Conservation (phyloP, 2,329 filamentous ascomycete species). For the Aspergillus bombycis region DNA sequence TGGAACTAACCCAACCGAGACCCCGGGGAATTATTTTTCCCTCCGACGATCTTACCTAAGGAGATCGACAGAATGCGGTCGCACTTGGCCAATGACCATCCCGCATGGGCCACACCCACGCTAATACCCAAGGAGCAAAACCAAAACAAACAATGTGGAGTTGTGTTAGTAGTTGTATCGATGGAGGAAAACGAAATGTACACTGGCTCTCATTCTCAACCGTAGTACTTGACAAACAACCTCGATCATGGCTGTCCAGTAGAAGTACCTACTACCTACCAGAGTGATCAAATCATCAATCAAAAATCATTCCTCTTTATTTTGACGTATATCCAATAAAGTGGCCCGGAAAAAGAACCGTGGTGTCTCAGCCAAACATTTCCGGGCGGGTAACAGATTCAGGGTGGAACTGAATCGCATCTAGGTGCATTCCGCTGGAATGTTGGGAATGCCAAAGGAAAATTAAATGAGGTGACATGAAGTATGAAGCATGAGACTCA, state of each 20-base stretch:
- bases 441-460: neutral
- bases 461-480: neutral
- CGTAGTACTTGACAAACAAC: too few relatives aligned
- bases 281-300: neutral
- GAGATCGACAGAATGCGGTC: neutral
- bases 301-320: neutral
- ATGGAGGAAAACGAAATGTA: too few relatives aligned
- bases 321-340: too few relatives aligned
- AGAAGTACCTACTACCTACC: neutral
- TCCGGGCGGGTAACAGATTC: constrained; percentile 2
- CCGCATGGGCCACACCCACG: neutral
- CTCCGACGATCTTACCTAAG: neutral
- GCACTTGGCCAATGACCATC: neutral
- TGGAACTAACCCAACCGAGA: too few relatives aligned
- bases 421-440: neutral
- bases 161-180: neutral
- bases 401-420: neutral
- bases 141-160: constrained; percentile 32
- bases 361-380: neutral
- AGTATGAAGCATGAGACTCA: neutral
- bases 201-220: too few relatives aligned
- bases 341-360: neutral
- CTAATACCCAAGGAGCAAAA: constrained; percentile 30
- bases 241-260: neutral
- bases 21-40: neutral